Base-by-base conservation (phyloP, 1,284 basidiomycete species). In the Filobasidium uniguttulatum region DNA sequence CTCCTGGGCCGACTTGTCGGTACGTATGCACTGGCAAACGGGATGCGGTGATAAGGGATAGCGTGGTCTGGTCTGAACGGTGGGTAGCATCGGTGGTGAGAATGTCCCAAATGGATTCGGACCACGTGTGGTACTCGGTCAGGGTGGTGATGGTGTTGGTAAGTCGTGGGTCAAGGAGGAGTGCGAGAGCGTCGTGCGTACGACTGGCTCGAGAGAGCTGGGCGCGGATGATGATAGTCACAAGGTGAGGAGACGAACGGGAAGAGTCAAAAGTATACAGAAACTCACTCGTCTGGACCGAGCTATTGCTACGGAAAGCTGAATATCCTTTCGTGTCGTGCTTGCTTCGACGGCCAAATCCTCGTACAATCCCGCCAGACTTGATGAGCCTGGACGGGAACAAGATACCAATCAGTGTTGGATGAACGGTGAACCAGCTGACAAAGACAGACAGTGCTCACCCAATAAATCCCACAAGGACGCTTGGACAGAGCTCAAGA, bases 311-410 rank as follows among this genome's bases (percentile, higher is more conserved):
- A 63, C 56, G 10, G 56, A 58, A 38, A 64, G 53, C 1, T 56
- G 30, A 1, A 58, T 53, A 45, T 62, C 58, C 8, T 29, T 29
- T 31, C 53, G 49, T 0, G 37, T 46, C 8, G 46, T 46, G 5
- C 52, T 19, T 4, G 46, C 49, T 3, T 50, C 54, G 19, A 59
- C 19, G 0, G 62, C 59, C 30, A 64, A 44, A 40, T 62, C 59
- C 37, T 65, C 60, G 35, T 70, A 65, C 33, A 64, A 35, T 12
- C 57, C 55, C 0, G 62, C 60, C 15, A 70, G 52, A 1, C 55
- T 44, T 3, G 58, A 45, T 2, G 60, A 59, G 3, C 65, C 63
- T 64, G 37, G 22, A 22, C 34, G 45, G n/a, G n/a, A 23, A 29
- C 38, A 23, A 6, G 31, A n/a, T 20, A 17, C 20, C 17, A 15